Percentiles rank a stretch among this genome's conserved stretches.
These are phyloP conservation scores for Malus hybrid DNA, from an alignment of 331 rosid species.

Conservation along the genomic window DNA sequence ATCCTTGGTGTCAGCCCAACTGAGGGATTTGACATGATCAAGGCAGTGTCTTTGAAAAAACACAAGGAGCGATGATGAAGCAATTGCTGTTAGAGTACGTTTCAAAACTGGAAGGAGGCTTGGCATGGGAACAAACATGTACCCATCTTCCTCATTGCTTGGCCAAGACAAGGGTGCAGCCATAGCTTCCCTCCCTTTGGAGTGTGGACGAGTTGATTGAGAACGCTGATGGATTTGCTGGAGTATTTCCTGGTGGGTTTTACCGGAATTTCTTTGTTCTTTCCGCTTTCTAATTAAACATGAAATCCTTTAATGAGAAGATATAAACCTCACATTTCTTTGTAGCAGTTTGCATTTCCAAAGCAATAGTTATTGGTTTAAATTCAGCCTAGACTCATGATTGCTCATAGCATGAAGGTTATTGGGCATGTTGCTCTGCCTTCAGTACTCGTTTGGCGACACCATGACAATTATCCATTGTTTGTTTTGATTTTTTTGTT, in stretches of 20 bases:
- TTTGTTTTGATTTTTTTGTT: not conserved
- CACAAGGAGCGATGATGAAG: too few relatives aligned
- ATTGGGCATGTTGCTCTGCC: not conserved
- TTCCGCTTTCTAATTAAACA: not conserved
- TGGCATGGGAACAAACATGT: constrained; percentile 52
- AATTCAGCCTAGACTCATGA: not conserved
- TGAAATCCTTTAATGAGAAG: not conserved
- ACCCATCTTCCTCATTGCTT: constrained; percentile 83
- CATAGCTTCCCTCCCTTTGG: constrained; percentile 71
- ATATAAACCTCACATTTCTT: not conserved
- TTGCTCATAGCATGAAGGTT: not conserved
- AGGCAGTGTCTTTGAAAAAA: too few relatives aligned
- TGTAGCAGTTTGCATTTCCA: not conserved
- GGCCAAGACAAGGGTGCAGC: constrained; percentile 88
- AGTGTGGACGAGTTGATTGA: constrained; percentile 87
- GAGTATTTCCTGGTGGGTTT: constrained; percentile 83
- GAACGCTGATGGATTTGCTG: constrained; percentile 97
- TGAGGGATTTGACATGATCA: too few relatives aligned
- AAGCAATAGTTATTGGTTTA: not conserved
- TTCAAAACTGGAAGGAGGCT: constrained; percentile 53
- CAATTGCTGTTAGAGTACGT: too few relatives aligned
- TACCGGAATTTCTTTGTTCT: not conserved
- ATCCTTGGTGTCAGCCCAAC: too few relatives aligned
- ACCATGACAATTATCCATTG: not conserved
- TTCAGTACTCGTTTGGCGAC: not conserved